Evolutionary conservation across 1,284 basidiomycete genomes (phyloP).

Genomic region (Athelia psychrophila): DNA sequence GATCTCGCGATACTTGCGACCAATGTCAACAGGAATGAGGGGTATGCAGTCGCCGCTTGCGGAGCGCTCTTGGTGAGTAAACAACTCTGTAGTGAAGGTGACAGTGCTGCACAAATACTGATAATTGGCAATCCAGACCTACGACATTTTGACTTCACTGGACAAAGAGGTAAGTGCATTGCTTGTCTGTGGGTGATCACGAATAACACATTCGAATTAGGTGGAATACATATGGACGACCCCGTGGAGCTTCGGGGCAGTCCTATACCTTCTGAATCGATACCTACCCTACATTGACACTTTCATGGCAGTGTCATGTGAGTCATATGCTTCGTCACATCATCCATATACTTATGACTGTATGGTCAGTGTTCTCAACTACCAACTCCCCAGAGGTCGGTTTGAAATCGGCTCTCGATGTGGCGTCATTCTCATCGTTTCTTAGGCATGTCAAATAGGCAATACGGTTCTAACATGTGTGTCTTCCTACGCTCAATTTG

Average conservation of each 20-base stretch:
- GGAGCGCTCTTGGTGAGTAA: too few species aligned
- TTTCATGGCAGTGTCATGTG: constrained; percentile 33
- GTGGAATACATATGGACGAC: constrained; percentile 35
- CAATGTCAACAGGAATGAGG: too few species aligned
- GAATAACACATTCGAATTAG: constrained; percentile 14
- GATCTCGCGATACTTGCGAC: too few species aligned
- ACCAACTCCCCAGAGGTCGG: constrained; percentile 25
- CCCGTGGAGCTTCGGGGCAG: constrained; percentile 30
- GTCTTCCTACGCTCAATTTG: constrained; percentile 5
- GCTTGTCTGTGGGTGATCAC: neutral
- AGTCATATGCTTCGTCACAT: constrained; percentile 9
- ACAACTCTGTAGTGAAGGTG: too few species aligned
- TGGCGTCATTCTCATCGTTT: neutral
- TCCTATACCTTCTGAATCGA: constrained; percentile 37
- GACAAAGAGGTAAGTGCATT: constrained; percentile 32
- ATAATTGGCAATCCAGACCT: constrained; percentile 28
- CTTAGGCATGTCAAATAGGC: constrained; percentile 23
- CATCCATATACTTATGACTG: neutral
- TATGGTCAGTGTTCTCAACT: constrained; percentile 23
- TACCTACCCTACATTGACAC: constrained; percentile 41
- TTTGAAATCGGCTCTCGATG: neutral
- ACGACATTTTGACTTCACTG: constrained; percentile 35
- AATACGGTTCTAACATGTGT: constrained; percentile 28
- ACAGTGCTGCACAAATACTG: too few species aligned
- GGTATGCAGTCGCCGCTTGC: too few species aligned